Percentiles rank a stretch among this genome's conserved stretches.
Conservation (phyloP, 2,329 filamentous ascomycete species). For the Tolypocladium inflatum region DNA sequence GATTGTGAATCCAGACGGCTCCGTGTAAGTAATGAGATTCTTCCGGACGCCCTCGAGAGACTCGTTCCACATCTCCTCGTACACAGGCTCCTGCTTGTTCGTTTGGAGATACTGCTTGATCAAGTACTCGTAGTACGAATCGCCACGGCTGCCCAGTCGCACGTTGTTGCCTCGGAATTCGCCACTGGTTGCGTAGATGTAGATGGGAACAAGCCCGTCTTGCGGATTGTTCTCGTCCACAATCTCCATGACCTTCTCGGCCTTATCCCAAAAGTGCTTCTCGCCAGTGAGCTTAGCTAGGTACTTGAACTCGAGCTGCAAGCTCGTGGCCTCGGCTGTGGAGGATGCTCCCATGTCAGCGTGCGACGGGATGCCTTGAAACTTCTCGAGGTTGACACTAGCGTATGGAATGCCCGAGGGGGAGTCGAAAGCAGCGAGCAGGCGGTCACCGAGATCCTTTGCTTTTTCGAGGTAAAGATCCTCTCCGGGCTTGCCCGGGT, state of each 20-base stretch:
- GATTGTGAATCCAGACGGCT: slow-evolving; percentile 72
- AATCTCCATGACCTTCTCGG: slow-evolving; percentile 84
- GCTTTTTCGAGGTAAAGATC: slow-evolving; percentile 96
- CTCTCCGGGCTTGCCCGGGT: slow-evolving; percentile 65
- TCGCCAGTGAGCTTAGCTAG: slow-evolving; percentile 91
- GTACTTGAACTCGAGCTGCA: slow-evolving; percentile 97
- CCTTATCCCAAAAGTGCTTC: slow-evolving; percentile 82
- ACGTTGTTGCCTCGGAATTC: slow-evolving; percentile 78
- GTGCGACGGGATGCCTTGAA: slow-evolving; percentile 70
- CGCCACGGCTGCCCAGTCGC: slow-evolving; percentile 82
- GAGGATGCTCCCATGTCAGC: slow-evolving; percentile 81
- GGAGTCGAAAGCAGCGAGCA: slow-evolving; percentile 82
- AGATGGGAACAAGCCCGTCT: slow-evolving; percentile 87
- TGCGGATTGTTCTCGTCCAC: slow-evolving; percentile 72
- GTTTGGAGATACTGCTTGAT: slow-evolving; percentile 98
- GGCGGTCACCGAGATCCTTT: slow-evolving; percentile 78
- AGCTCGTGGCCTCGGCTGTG: slow-evolving; percentile 82
- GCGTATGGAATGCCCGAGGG: slow-evolving; percentile 80
- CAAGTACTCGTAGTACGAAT: slow-evolving; percentile 98
- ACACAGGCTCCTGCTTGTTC: slow-evolving; percentile 73
- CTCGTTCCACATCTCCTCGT: slow-evolving; percentile 89
- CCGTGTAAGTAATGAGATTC: slow-evolving; percentile 83
- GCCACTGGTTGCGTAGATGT: slow-evolving; percentile 70
- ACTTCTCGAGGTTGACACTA: slow-evolving; percentile 77
- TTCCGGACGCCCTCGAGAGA: slow-evolving; percentile 78